Evolutionary conservation across 2,329 filamentous ascomycete species (phyloP), one percentile per base, ranked within the genome.

Genomic region (Corinectria fuckeliana): DNA sequence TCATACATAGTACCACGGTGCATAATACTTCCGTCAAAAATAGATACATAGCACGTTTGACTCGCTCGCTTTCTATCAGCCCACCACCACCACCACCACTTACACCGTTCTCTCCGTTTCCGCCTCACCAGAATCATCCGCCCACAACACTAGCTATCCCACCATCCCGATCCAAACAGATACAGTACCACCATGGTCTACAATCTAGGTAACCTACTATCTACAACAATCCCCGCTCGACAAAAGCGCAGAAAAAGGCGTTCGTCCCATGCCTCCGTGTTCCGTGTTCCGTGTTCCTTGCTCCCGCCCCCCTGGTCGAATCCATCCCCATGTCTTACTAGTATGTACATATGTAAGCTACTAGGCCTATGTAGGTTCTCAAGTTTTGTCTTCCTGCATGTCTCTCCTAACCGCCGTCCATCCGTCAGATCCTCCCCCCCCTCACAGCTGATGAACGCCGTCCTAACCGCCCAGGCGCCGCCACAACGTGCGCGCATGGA

Each of bases 391-490:
- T 34, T 13, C 13, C 28, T 30, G 28, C 13, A 9, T 30, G 9
- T 30, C 28, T 18, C 32, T n/a, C 32, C 7, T 34, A 16, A 34
- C 32, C 32, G 30, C 30, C 13, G 8, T 6, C 30, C 30, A 14
- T 32, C 13, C 28, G n/a, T n/a, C n/a, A n/a, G n/a, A 14, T 1
- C 30, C 13, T 30, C 28, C 10, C 3, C 32, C 9, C 14, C 14
- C 32, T 36, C 32, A n/a, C n/a, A n/a, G n/a, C n/a, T n/a, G n/a
- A n/a, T n/a, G n/a, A n/a, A n/a, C 44, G 14, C 45, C 49, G 21
- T 52, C 36, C 23, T 30, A 54, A 38, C 50, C 41, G 50, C 50
- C 28, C 28, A 47, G 32, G 21, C 42, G 41, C 52, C 41, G 52
- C 52, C 52, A 55, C 41, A 20, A 18, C 23, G 25, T 45, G 23